Evolutionary conservation across 495 filamentous ascomycete species (phyloP).

Genomic region (Talaromyces wortmannii): DNA sequence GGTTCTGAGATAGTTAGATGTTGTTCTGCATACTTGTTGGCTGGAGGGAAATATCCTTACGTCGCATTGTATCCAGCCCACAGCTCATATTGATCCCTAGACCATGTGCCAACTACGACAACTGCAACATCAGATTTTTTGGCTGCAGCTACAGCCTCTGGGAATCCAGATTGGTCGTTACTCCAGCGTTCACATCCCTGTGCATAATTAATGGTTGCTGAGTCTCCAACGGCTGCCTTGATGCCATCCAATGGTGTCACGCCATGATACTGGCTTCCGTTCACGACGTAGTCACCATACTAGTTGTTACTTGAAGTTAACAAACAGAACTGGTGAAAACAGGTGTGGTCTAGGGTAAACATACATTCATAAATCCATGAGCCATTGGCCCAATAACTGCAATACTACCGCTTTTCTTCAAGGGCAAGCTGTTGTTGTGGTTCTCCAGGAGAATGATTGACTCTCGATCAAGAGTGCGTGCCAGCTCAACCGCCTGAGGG

Average conservation of each 20-base stretch:
- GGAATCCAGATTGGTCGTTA: conserved; percentile 53
- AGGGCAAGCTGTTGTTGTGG: conserved; percentile 48
- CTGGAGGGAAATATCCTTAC: conserved; percentile 11
- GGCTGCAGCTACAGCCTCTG: conserved; percentile 53
- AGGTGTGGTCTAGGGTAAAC: conserved; percentile 8
- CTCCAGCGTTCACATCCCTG: conserved; percentile 67
- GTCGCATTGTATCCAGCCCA: conserved; percentile 63
- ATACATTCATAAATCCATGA: conserved; percentile 60
- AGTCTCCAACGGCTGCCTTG: conserved; percentile 45
- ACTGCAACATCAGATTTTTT: conserved; percentile 61
- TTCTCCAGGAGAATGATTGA: conserved; percentile 66
- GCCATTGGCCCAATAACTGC: conserved; percentile 71
- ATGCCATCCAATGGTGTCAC: conserved; percentile 63
- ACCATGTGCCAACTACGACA: conserved; percentile 67
- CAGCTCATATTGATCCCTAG: conserved; percentile 57
- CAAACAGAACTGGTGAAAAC: conserved; percentile 7
- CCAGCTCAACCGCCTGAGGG: conserved; percentile 44
- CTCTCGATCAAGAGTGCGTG: conserved; percentile 55
- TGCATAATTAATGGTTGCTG: conserved; percentile 50
- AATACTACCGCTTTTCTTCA: conserved; percentile 51
- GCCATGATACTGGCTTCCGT: conserved; percentile 49
- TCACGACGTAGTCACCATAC: conserved; percentile 66
- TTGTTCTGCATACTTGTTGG: neutral
- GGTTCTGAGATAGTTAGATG: conserved; percentile 30
- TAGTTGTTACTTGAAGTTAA: conserved; percentile 11